phyloP scores from a whole-genome alignment of 1,139 yeast species.

The Geotrichum histeridarum region DNA sequence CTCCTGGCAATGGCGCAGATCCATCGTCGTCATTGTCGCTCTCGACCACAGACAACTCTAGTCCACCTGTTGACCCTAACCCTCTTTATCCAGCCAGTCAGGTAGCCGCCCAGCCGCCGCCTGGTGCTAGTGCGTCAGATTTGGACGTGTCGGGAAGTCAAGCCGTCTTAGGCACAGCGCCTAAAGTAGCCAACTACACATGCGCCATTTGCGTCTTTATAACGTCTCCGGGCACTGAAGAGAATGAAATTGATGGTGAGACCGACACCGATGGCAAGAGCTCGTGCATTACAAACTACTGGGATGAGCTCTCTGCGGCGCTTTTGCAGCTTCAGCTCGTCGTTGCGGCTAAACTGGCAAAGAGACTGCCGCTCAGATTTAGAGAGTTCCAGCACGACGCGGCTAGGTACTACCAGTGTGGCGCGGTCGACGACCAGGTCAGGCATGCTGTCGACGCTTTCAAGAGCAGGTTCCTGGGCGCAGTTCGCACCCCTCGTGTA shows the following conservation, averaged over 20 bases:
- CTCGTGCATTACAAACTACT: constrained; percentile 25
- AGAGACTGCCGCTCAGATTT: constrained; percentile 19
- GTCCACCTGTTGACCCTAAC: background rate
- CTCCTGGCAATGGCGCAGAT: too few species aligned
- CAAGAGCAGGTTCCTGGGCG: constrained; percentile 24
- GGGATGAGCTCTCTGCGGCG: constrained; percentile 30
- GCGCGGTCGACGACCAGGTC: constrained; percentile 21
- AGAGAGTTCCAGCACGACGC: constrained; percentile 6
- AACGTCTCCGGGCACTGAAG: constrained; percentile 23
- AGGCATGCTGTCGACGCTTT: constrained; percentile 25
- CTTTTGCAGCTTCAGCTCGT: constrained; percentile 26
- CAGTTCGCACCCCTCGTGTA: constrained; percentile 31
- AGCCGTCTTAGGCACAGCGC: background rate
- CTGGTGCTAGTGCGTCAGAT: background rate
- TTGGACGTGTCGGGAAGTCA: background rate
- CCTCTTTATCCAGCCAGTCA: background rate
- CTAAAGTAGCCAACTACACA: constrained; percentile 13
- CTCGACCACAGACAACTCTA: background rate
- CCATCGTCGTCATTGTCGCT: background rate
- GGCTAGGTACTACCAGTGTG: background rate
- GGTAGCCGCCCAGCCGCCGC: background rate
- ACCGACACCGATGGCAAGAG: background rate
- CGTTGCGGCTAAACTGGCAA: constrained; percentile 20
- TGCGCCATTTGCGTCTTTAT: constrained; percentile 28
- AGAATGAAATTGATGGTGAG: background rate